phyloP scores from a whole-genome alignment of 768 basidiomycete species.

The Calocybe indica region DNA sequence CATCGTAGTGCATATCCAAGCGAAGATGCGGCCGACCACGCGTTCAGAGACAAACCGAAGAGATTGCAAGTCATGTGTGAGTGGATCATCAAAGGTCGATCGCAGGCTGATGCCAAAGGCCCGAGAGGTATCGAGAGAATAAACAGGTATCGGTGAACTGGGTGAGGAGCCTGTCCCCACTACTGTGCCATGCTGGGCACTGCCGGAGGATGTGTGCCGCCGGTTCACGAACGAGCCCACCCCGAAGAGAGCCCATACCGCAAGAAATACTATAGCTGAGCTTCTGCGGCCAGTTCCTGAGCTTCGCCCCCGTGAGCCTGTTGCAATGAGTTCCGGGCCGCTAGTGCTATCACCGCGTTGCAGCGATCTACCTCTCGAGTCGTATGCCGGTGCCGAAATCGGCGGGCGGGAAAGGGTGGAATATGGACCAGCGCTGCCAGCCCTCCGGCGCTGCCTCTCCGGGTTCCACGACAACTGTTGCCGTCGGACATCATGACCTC shows the following conservation, averaged over 20 bases:
- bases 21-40: constrained; percentile 82
- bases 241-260: constrained; percentile 70
- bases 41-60: constrained; percentile 32
- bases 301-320: constrained; percentile 24
- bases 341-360: constrained; percentile 28
- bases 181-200: too few relatives aligned
- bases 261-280: constrained; percentile 78
- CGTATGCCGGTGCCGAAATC: constrained; percentile 26
- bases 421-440: constrained; percentile 38
- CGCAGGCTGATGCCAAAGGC: constrained; percentile 1
- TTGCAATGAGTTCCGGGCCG: constrained; percentile 17
- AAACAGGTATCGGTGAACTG: not conserved
- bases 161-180: too few relatives aligned
- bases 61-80: not conserved
- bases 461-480: constrained; percentile 68
- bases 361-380: constrained; percentile 40
- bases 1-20: constrained; percentile 90
- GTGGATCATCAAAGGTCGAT: not conserved
- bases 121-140: constrained; percentile 9
- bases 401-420: constrained; percentile 27
- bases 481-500: constrained; percentile 34
- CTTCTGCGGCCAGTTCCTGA: constrained; percentile 67
- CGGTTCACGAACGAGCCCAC: constrained; percentile 44
- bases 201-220: constrained; percentile 15
- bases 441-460: constrained; percentile 40